Conservation (phyloP, 208 protist genomes). For the Porcisia deanei region DNA sequence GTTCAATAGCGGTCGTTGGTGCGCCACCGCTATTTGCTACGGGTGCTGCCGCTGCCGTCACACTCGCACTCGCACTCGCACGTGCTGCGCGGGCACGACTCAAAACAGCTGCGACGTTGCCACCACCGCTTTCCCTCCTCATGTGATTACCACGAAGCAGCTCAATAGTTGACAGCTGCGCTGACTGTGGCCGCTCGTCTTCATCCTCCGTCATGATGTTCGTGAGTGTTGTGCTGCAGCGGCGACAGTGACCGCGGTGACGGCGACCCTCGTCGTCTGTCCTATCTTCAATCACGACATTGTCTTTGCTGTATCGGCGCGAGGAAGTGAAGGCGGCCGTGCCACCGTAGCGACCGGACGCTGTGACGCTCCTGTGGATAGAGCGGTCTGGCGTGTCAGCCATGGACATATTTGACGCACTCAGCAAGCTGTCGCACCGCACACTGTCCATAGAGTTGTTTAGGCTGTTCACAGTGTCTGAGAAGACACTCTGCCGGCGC, state of each 20-base stretch:
- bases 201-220: conserved; percentile 19
- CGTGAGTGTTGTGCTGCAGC: conserved; percentile 16
- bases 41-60: not conserved
- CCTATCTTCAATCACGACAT: not conserved
- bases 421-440: conserved; percentile 10
- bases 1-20: conserved; percentile 24
- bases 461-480: conserved; percentile 18
- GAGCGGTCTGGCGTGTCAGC: not conserved
- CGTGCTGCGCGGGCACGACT: not conserved
- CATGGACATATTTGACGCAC: not conserved
- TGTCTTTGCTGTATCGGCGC: conserved; percentile 15
- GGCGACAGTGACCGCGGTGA: not conserved
- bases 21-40: not conserved
- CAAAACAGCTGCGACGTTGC: not conserved
- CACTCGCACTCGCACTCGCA: not conserved
- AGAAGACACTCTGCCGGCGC: conserved; percentile 10
- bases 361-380: not conserved
- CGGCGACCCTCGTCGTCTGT: conserved; percentile 2
- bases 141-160: conserved; percentile 11
- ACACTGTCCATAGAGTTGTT: conserved; percentile 31
- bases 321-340: not conserved
- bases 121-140: not conserved
- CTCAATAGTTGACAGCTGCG: conserved; percentile 13
- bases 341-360: conserved; percentile 2
- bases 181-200: not conserved